Conservation (phyloP, 768 basidiomycete genomes). For the Chalciporus sphaerocephalus region DNA sequence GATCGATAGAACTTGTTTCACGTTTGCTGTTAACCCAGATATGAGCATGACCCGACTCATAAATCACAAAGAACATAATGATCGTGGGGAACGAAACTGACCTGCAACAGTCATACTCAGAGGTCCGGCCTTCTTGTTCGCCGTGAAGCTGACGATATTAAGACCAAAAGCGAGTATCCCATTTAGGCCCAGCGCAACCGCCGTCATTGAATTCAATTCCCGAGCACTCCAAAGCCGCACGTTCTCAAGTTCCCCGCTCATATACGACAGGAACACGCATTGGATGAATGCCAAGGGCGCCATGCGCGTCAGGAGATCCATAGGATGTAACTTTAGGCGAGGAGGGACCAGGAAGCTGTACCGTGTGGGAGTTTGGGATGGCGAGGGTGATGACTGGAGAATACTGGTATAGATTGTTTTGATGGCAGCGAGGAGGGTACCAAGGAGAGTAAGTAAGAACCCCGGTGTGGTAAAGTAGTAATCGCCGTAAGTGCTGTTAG, state of each 20-base stretch:
- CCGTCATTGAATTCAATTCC: slow-evolving; percentile 38
- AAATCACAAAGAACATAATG: no score
- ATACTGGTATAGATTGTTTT: slow-evolving; percentile 92
- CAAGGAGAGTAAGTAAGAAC: slow-evolving; percentile 81
- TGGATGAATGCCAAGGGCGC: slow-evolving; percentile 89
- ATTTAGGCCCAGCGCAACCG: slow-evolving; percentile 63
- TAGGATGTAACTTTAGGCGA: slow-evolving; percentile 55
- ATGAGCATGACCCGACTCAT: slow-evolving; percentile 8
- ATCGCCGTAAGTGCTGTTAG: slow-evolving; percentile 82
- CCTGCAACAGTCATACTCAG: slow-evolving; percentile 89
- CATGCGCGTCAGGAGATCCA: slow-evolving; percentile 86
- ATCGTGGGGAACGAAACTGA: slow-evolving; percentile 31
- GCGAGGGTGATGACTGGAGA: slow-evolving; percentile 48
- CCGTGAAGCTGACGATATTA: slow-evolving; percentile 91
- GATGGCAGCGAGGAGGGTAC: slow-evolving; percentile 86
- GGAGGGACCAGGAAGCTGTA: slow-evolving; percentile 28
- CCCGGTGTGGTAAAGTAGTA: slow-evolving; percentile 88
- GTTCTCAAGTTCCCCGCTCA: slow-evolving; percentile 72
- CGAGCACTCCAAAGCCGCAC: slow-evolving; percentile 47
- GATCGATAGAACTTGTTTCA: slow-evolving; percentile 92
- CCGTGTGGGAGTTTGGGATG: slow-evolving; percentile 11
- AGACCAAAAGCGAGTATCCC: slow-evolving; percentile 87
- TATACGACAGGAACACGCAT: slow-evolving; percentile 71
- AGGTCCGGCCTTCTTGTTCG: slow-evolving; percentile 90
- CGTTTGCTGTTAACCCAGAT: slow-evolving; percentile 54